Evolutionary conservation across 2,329 filamentous ascomycete genomes (phyloP), one percentile per base, ranked within the genome.

Genomic region (Biscogniauxia mediterranea): DNA sequence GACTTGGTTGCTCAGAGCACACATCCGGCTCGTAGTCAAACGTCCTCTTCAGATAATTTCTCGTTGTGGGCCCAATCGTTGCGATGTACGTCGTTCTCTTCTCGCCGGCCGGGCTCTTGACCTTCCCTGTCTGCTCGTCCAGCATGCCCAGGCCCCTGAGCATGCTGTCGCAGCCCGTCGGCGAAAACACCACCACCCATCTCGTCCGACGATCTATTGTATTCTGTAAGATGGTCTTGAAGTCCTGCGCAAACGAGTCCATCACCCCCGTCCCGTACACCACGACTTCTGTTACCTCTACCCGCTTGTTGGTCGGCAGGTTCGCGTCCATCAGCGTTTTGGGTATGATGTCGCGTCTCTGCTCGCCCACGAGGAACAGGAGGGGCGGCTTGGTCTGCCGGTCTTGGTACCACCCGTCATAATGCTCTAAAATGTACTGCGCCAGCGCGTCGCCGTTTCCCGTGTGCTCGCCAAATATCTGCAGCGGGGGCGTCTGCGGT

Each of bases 61-160:
- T 83, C 11, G 95, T 99, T 19, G 95, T 99, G 13, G 95, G 94
- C 0, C 95, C 95, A 75, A 99, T 99, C 0, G 93, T 96, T 15
- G 89, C 92, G 63, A 98, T 81, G 64, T 85, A 87, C 0, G 87
- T 89, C 56, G 74, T 81, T 9, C 77, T 77, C 26, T 73, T 70
- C 28, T 66, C 68, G 38, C 50, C 56, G 19, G 46, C 32, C 20
- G 56, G 13, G 23, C 57, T 57, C 19, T 70, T 70, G 20, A 73
- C 76, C 68, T 73, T 80, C 20, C 78, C 77, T 0, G 79, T 82
- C 19, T 73, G 71, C 5, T 75, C 70, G 59, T 86, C 82, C 19
- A 88, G 70, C 66, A 84, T 68, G 2, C 79, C 83, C 56, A 90
- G 71, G 1, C 78, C 79, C 6, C 77, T 76, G 51, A 89, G 77